Conservation (phyloP, 768 basidiomycete species). For the Tephrocybe sp. region DNA sequence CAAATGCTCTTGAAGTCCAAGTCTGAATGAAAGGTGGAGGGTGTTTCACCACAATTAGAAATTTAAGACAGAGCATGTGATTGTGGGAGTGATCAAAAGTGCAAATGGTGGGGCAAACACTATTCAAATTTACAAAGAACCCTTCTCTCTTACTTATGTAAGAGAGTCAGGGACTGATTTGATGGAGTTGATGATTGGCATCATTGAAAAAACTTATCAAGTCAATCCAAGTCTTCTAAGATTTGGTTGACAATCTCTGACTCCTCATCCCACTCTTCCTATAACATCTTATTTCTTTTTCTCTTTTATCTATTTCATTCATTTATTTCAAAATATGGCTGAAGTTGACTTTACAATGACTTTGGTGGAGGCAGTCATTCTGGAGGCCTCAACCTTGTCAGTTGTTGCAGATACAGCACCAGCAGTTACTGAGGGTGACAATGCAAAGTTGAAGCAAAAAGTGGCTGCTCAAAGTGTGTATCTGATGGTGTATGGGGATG, state of each 20-base stretch:
- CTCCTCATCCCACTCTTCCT: neutral
- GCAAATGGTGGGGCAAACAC: too few species aligned
- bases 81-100: too few species aligned
- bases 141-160: too few species aligned
- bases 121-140: too few species aligned
- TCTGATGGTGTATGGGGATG: neutral
- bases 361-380: constrained; percentile 11
- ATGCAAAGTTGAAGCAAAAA: constrained; percentile 43
- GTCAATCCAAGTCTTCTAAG: neutral
- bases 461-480: constrained; percentile 57
- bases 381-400: constrained; percentile 14
- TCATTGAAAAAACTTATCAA: constrained; percentile 12
- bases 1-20: too few species aligned
- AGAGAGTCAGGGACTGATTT: too few species aligned
- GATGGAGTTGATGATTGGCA: constrained; percentile 10
- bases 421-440: constrained; percentile 19
- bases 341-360: constrained; percentile 26
- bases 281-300: neutral
- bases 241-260: neutral
- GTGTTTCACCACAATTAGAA: too few species aligned
- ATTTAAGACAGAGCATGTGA: too few species aligned
- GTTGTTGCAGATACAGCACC: constrained; percentile 14
- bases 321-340: constrained; percentile 23
- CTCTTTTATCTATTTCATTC: constrained; percentile 19
- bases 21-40: too few species aligned